Conservation (phyloP, 228 moss, liverwort and hornwort genomes). For the Sphagnum magellanicum region DNA sequence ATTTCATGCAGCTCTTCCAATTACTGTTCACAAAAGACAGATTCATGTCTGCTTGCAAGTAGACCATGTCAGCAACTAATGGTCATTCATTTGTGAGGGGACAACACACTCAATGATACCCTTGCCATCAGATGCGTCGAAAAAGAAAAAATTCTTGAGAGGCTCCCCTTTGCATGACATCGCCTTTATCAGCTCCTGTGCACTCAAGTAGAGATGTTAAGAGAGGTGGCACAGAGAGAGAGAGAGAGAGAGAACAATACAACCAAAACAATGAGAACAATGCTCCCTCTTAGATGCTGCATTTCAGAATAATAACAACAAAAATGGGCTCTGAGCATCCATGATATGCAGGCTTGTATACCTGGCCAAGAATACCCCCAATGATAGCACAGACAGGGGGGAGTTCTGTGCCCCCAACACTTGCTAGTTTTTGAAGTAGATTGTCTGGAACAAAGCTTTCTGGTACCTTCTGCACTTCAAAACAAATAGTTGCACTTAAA, state of each 20-base stretch:
- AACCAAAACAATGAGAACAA: not conserved
- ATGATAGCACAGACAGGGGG: conserved; percentile 87
- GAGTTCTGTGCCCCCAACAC: conserved; percentile 57
- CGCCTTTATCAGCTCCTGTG: conserved; percentile 88
- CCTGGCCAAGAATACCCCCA: conserved; percentile 98
- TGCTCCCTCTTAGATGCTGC: not conserved
- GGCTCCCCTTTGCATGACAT: conserved; percentile 95
- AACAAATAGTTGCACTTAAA: not conserved
- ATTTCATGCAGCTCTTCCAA: too few species aligned
- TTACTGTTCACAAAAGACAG: too few species aligned
- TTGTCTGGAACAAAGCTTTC: conserved; percentile 45
- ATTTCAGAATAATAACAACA: not conserved
- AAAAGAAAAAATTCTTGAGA: conserved; percentile 81
- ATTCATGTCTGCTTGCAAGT: too few species aligned
- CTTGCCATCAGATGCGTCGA: conserved; percentile 82
- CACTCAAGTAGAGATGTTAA: not conserved
- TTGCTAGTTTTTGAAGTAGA: conserved; percentile 51
- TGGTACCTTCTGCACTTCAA: conserved; percentile 42
- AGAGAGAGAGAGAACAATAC: too few species aligned
- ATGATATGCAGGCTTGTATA: conserved; percentile 7
- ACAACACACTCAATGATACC: conserved; percentile 53
- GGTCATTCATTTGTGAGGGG: too few species aligned
- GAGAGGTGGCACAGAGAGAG: not conserved
- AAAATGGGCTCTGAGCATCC: too few species aligned
- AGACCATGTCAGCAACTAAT: too few species aligned